A percentile compares a stretch with the other conserved stretches of the same genome.
Evolutionary conservation across 352 stramenopile species (phyloP).

Genomic region (Phytopythium cucurbitacearum): DNA sequence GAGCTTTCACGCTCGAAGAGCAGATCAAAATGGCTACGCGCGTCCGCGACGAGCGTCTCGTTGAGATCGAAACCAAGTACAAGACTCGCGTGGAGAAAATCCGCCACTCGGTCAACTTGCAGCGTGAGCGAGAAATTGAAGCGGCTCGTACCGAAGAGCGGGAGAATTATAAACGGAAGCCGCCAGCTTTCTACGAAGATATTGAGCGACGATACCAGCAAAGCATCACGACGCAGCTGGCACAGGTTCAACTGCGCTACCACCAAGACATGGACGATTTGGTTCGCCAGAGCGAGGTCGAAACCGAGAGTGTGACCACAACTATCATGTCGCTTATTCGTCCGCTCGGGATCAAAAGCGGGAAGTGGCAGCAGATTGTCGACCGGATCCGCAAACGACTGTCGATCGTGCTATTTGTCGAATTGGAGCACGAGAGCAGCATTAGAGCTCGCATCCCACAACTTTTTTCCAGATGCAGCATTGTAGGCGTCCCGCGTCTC

Average conservation of each 20-base stretch:
- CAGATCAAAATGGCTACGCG: slow-evolving; percentile 56
- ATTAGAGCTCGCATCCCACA: slow-evolving; percentile 12
- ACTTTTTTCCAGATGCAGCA: slow-evolving; percentile 27
- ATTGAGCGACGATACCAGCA: slow-evolving; percentile 27
- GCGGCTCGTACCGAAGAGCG: slow-evolving; percentile 26
- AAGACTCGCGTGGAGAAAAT: slow-evolving; percentile 22
- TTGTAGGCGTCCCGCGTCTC: slow-evolving; percentile 25
- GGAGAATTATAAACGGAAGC: slow-evolving; percentile 15
- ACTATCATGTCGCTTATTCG: slow-evolving; percentile 77
- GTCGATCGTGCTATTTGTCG: slow-evolving; percentile 39
- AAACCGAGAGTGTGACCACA: slow-evolving; percentile 63
- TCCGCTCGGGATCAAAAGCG: slow-evolving; percentile 60
- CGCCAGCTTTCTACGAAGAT: slow-evolving; percentile 23
- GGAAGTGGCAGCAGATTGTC: slow-evolving; percentile 65
- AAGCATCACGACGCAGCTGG: slow-evolving; percentile 28
- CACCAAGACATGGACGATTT: slow-evolving; percentile 67
- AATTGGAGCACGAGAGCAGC: slow-evolving; percentile 12
- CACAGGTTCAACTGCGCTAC: slow-evolving; percentile 40
- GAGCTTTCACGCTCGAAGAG: slow-evolving; percentile 52
- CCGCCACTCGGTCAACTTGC: slow-evolving; percentile 18
- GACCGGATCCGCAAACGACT: slow-evolving; percentile 47
- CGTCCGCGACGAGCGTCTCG: slow-evolving; percentile 58
- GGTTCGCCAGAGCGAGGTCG: slow-evolving; percentile 48
- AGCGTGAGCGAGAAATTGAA: slow-evolving; percentile 22
- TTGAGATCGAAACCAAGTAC: slow-evolving; percentile 45